phyloP scores from a whole-genome alignment of 192 early-diverging fungal species.

The Podila minutissima region DNA sequence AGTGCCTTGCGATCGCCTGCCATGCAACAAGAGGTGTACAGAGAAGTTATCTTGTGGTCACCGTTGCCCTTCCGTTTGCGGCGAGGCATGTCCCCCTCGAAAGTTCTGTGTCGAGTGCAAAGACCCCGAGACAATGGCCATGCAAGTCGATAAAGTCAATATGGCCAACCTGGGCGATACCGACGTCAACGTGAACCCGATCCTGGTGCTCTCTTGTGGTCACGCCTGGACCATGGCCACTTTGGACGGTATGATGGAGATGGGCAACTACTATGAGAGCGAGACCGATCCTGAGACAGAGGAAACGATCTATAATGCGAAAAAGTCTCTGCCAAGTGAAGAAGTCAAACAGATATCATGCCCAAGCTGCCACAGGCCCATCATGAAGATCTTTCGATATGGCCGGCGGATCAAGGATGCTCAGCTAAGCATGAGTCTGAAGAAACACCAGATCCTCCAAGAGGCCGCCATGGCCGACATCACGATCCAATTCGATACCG shows the following conservation, averaged over 20 bases:
- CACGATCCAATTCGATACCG: constrained; percentile 2
- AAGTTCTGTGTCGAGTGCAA: constrained; percentile 50
- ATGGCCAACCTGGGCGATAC: constrained; percentile 41
- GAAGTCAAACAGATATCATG: constrained; percentile 35
- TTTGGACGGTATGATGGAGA: constrained; percentile 59
- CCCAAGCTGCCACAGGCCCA: constrained; percentile 56
- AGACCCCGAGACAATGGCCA: constrained; percentile 15
- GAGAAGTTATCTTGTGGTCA: constrained; percentile 55
- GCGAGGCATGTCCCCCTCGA: constrained; percentile 41
- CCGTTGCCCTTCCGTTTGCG: constrained; percentile 59
- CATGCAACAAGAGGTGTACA: constrained; percentile 63
- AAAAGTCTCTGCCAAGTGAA: constrained; percentile 11
- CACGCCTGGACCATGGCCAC: constrained; percentile 62
- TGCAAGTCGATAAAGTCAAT: constrained; percentile 41
- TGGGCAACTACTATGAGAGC: constrained; percentile 51
- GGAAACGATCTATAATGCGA: constrained; percentile 9
- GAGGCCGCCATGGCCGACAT: background rate
- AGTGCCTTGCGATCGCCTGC: constrained; percentile 65
- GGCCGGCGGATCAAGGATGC: constrained; percentile 49
- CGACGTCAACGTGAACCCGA: constrained; percentile 56
- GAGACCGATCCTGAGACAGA: constrained; percentile 1
- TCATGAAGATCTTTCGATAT: constrained; percentile 44
- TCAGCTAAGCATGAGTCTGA: constrained; percentile 24
- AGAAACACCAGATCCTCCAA: constrained; percentile 23
- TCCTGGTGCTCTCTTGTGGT: constrained; percentile 59